These are phyloP conservation scores for Chrysanthemum seticuspe DNA, from an alignment of 129 eudicot genomes.

Conservation along the genomic window DNA sequence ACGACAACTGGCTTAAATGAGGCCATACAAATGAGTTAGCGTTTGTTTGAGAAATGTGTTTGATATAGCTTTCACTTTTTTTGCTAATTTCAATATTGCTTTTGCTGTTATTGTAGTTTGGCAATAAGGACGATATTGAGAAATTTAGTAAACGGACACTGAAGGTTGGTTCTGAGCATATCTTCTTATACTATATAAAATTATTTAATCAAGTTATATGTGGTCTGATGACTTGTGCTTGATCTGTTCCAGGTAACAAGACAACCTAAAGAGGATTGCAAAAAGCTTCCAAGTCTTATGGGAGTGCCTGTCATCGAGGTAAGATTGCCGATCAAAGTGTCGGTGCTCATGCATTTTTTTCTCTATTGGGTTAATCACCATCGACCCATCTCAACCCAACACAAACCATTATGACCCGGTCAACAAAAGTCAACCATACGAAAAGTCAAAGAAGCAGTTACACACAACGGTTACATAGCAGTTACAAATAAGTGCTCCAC, in stretches of 20 bases:
- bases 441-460: too few species aligned
- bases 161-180: constrained; percentile 50
- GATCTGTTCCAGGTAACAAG: constrained; percentile 58
- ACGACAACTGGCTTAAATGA: constrained; percentile 60
- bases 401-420: too few species aligned
- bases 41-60: neutral
- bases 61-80: too few species aligned
- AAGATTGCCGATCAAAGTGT: neutral
- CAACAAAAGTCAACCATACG: too few species aligned
- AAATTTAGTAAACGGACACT: constrained; percentile 90
- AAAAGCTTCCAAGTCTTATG: constrained; percentile 80
- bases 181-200: neutral
- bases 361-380: too few species aligned
- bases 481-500: too few species aligned
- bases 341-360: too few species aligned
- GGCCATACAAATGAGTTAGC: constrained; percentile 56
- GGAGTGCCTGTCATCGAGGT: constrained; percentile 98
- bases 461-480: too few species aligned
- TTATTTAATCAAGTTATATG: neutral
- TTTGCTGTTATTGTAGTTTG: constrained; percentile 32
- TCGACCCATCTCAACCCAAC: too few species aligned
- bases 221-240: neutral
- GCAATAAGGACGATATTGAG: constrained; percentile 89
- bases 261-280: constrained; percentile 90
- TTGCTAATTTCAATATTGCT: neutral